These are phyloP conservation scores for Cyberlindnera mississippiensis DNA, from an alignment of 805 yeast genomes.

Conservation along the genomic window DNA sequence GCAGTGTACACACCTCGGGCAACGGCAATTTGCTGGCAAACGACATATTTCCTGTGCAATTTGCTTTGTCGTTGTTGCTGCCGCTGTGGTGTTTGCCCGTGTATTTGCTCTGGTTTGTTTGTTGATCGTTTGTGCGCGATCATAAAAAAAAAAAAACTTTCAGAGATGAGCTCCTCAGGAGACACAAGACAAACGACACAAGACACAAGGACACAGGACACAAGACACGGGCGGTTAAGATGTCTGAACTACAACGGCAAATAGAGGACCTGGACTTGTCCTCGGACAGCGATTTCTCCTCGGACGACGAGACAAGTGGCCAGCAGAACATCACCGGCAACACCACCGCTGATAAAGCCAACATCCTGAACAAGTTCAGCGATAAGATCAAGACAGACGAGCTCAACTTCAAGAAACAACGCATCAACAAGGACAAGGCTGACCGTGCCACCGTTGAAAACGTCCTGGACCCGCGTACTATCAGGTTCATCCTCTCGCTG, in stretches of 20 bases:
- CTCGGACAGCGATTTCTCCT: slow-evolving; percentile 3
- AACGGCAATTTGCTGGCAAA: slow-evolving; percentile 4
- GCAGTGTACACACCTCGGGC: slow-evolving; percentile 14
- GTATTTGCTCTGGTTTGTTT: too few species aligned
- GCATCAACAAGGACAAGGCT: slow-evolving; percentile 73
- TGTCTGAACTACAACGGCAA: background rate
- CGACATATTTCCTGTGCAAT: slow-evolving; percentile 9
- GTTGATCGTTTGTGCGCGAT: too few species aligned
- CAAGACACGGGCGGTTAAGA: too few species aligned
- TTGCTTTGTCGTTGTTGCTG: background rate
- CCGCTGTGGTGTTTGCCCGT: too few species aligned
- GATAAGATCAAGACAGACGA: slow-evolving; percentile 63
- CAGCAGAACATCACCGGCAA: slow-evolving; percentile 8
- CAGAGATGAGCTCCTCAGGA: too few species aligned
- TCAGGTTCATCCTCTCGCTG: slow-evolving; percentile 74
- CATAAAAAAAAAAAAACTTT: too few species aligned
- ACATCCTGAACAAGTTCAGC: slow-evolving; percentile 58
- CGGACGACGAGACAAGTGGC: slow-evolving; percentile 2
- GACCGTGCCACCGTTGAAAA: slow-evolving; percentile 97
- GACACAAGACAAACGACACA: too few species aligned
- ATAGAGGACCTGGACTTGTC: slow-evolving; percentile 3
- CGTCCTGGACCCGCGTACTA: slow-evolving; percentile 92
- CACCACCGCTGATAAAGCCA: slow-evolving; percentile 35
- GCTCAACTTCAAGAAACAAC: slow-evolving; percentile 49
- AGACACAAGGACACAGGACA: too few species aligned